phyloP scores from a whole-genome alignment of 768 basidiomycete genomes.

The Trametes coccinea region DNA sequence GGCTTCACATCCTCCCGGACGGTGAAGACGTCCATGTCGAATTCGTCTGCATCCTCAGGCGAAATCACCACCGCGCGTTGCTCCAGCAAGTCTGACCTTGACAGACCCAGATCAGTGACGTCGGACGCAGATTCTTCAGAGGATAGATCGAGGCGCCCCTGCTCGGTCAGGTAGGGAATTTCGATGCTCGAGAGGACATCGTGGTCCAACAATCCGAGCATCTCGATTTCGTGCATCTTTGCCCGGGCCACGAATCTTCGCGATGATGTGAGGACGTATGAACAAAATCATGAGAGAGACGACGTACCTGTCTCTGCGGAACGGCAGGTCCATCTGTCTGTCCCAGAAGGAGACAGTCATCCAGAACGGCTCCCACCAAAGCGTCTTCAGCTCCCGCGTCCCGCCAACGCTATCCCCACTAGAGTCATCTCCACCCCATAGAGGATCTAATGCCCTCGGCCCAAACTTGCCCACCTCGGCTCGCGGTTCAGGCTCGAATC shows the following conservation, averaged over 20 bases:
- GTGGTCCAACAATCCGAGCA: constrained; percentile 89
- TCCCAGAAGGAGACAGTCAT: constrained; percentile 84
- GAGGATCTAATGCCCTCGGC: constrained; percentile 58
- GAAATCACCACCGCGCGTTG: constrained; percentile 25
- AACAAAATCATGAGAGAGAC: not conserved
- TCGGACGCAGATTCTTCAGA: constrained; percentile 20
- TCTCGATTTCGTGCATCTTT: constrained; percentile 97
- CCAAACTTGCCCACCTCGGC: constrained; percentile 50
- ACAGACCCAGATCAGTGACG: constrained; percentile 1
- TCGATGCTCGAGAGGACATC: constrained; percentile 89
- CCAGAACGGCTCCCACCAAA: constrained; percentile 94
- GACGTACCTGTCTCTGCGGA: constrained; percentile 72
- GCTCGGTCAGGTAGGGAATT: constrained; percentile 71
- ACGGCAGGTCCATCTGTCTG: constrained; percentile 81
- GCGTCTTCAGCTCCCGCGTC: constrained; percentile 50
- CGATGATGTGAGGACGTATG: not conserved
- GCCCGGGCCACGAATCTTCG: constrained; percentile 79
- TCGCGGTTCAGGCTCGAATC: constrained; percentile 53
- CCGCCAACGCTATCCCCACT: constrained; percentile 26
- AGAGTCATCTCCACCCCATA: constrained; percentile 68
- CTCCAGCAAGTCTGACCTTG: not conserved
- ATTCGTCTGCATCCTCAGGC: constrained; percentile 65
- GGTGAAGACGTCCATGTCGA: constrained; percentile 71
- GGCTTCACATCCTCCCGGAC: constrained; percentile 43
- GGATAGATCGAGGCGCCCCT: constrained; percentile 28